These are phyloP conservation scores for Phytophthora fragariae DNA, from an alignment of 352 stramenopile genomes.

Conservation along the genomic window DNA sequence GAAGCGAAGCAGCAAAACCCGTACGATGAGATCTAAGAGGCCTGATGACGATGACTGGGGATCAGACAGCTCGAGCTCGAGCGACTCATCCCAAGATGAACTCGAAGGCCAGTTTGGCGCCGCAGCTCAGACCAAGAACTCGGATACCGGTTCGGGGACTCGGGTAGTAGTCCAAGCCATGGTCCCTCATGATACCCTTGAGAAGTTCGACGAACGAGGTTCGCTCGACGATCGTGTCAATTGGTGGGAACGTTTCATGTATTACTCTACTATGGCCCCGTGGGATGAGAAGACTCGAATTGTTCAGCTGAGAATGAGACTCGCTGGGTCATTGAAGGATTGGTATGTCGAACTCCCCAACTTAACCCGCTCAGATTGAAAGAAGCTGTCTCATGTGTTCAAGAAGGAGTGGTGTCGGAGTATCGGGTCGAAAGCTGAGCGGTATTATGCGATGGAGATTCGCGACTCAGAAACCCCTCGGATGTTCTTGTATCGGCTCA, in stretches of 20 bases:
- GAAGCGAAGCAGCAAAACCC: too few species aligned
- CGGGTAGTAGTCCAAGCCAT: too few species aligned
- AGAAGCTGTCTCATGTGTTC: neutral
- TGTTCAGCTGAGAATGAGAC: neutral
- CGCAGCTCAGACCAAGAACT: too few species aligned
- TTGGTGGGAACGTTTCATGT: constrained; percentile 13
- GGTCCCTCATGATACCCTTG: too few species aligned
- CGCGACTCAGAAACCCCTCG: neutral
- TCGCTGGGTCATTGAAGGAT: neutral
- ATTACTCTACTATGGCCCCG: constrained; percentile 1
- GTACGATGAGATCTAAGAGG: too few species aligned
- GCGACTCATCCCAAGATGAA: too few species aligned
- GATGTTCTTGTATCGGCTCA: neutral
- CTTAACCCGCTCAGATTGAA: neutral
- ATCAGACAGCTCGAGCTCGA: too few species aligned
- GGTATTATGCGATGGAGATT: neutral
- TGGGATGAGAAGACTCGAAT: constrained; percentile 1
- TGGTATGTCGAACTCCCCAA: neutral
- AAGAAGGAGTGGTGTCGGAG: neutral
- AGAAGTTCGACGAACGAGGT: neutral
- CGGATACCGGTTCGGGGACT: too few species aligned
- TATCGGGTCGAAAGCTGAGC: neutral
- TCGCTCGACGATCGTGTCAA: neutral
- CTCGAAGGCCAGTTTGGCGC: too few species aligned
- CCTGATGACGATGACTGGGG: too few species aligned